phyloP scores from a whole-genome alignment of 352 stramenopile genomes.

The Thalassiosira delicatula region DNA sequence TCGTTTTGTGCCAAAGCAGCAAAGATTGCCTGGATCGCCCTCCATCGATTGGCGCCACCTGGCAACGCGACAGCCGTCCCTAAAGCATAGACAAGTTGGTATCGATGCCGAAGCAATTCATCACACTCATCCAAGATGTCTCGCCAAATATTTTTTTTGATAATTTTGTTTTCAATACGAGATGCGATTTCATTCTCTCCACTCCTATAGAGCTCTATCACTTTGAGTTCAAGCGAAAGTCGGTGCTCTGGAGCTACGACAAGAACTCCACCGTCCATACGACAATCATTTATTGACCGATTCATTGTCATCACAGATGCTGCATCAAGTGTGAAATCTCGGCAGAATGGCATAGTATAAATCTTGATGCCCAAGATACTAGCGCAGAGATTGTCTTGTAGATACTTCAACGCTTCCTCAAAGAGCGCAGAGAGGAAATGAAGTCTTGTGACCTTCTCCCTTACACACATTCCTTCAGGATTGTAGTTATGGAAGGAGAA shows the following conservation, averaged over 20 bases:
- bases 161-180: conserved; percentile 59
- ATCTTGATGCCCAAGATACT: conserved; percentile 52
- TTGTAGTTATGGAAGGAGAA: conserved; percentile 56
- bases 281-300: conserved; percentile 43
- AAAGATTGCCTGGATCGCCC: conserved; percentile 81
- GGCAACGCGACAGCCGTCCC: conserved; percentile 76
- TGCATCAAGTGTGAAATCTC: conserved; percentile 48
- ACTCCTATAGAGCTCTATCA: conserved; percentile 70
- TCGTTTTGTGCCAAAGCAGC: conserved; percentile 50
- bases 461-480: neutral
- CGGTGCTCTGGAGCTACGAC: conserved; percentile 88
- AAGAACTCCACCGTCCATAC: conserved; percentile 69
- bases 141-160: conserved; percentile 75
- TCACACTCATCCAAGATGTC: conserved; percentile 90
- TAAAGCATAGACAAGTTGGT: conserved; percentile 89
- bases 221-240: conserved; percentile 89
- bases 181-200: conserved; percentile 16
- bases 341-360: conserved; percentile 60
- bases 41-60: conserved; percentile 77
- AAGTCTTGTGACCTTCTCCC: conserved; percentile 44
- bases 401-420: conserved; percentile 49
- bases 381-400: conserved; percentile 44
- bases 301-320: conserved; percentile 39
- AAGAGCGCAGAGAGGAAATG: conserved; percentile 59
- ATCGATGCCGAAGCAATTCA: conserved; percentile 88